Percentiles rank a stretch among this genome's conserved stretches.
These are phyloP conservation scores for Pichia deserticola DNA, from an alignment of 805 yeast genomes.

Conservation along the genomic window DNA sequence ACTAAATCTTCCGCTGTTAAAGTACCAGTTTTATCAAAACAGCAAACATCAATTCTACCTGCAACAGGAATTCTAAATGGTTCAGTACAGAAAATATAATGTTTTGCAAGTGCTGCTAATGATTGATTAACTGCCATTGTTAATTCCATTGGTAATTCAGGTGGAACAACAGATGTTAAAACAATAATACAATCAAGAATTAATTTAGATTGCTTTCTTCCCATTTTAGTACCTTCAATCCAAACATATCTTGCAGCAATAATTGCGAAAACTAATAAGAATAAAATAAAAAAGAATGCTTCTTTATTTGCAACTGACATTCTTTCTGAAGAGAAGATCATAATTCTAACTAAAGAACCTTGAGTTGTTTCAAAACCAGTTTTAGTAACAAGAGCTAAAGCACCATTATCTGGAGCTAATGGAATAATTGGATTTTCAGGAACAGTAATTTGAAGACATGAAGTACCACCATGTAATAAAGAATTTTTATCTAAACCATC, in stretches of 20 bases:
- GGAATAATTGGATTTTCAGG: conserved; percentile 47
- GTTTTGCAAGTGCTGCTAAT: conserved; percentile 77
- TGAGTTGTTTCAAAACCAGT: conserved; percentile 99
- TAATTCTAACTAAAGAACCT: conserved; percentile 93
- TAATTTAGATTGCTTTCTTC: conserved; percentile 89
- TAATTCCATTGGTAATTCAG: conserved; percentile 97
- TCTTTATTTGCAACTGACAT: conserved; percentile 94
- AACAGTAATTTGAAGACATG: conserved; percentile 82
- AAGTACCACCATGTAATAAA: conserved; percentile 90
- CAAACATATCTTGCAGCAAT: conserved; percentile 97
- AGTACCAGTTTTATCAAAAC: conserved; percentile 98
- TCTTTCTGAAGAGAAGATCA: conserved; percentile 95
- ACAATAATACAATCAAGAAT: conserved; percentile 93
- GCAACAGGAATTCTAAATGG: conserved; percentile 98
- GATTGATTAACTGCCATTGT: conserved; percentile 97
- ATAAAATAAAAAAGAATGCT: conserved; percentile 85
- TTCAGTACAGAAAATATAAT: conserved; percentile 91
- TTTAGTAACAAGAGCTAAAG: conserved; percentile 79
- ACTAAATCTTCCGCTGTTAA: conserved; percentile 94
- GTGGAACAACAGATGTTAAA: conserved; percentile 96
- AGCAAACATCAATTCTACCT: conserved; percentile 96
- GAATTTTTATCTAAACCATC: conserved; percentile 88
- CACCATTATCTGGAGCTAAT: conserved; percentile 85
- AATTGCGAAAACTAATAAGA: conserved; percentile 83
- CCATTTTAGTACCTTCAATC: conserved; percentile 95